Percentiles rank a stretch among this genome's conserved stretches.
phyloP scores from a whole-genome alignment of 2,329 filamentous ascomycete genomes.

The Aspergillus sp. region DNA sequence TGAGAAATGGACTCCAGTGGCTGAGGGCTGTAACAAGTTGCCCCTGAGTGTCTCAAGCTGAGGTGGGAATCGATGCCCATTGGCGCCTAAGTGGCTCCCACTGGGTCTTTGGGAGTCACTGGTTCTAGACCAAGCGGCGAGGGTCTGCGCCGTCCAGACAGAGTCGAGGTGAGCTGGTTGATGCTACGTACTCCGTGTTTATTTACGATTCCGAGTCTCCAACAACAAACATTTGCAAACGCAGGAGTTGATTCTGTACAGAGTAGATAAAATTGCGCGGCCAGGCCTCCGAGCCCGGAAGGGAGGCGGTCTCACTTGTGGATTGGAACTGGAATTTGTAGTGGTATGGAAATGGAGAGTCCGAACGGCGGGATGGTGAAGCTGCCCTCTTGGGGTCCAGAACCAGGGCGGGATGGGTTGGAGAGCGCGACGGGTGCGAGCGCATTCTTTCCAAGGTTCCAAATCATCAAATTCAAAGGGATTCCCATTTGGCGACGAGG shows the following conservation, averaged over 20 bases:
- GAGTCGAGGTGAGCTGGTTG: too few species aligned
- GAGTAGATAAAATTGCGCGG: neutral
- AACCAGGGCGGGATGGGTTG: neutral
- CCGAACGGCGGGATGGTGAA: too few species aligned
- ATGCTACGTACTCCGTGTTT: too few species aligned
- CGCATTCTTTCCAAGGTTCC: neutral
- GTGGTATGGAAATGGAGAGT: neutral
- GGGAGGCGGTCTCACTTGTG: neutral
- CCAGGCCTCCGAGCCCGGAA: too few species aligned
- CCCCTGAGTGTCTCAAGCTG: slow-evolving; percentile 23
- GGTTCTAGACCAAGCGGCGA: slow-evolving; percentile 11
- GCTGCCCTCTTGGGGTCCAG: neutral
- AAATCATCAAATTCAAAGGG: too few species aligned
- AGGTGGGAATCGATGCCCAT: slow-evolving; percentile 4
- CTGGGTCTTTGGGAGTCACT: neutral
- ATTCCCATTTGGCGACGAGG: neutral
- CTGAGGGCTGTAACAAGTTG: slow-evolving; percentile 19
- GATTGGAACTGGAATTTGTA: neutral
- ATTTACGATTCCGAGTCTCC: too few species aligned
- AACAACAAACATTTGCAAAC: too few species aligned
- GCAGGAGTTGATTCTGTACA: neutral
- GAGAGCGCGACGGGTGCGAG: neutral
- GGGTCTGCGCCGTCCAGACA: neutral
- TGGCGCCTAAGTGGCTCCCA: slow-evolving; percentile 1
- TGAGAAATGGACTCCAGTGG: slow-evolving; percentile 3